Base-by-base conservation (phyloP, 106 monocot species). In the Amphibolis antarctica region DNA sequence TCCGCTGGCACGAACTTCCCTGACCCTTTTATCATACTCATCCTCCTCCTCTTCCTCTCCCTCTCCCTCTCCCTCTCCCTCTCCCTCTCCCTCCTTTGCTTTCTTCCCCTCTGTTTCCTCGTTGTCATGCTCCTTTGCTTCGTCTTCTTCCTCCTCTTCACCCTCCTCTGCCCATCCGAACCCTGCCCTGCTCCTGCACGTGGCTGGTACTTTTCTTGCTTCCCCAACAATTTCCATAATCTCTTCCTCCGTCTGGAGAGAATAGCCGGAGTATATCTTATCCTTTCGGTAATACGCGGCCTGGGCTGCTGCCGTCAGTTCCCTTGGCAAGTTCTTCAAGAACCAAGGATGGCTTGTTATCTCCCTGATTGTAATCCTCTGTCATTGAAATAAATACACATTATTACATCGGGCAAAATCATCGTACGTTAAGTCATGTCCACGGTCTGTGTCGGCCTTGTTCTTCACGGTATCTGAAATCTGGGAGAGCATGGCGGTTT, bases 261-360 rank as follows among this genome's bases (percentile, higher is more conserved):
- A 85, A 59, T 27, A 82, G n/a, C 73, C 77, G 5, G 80, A 77
- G 20, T 74, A 81, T 43, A 22, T 69, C 48, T 68, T 74, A 46
- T 84, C 84, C 76, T 78, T 78, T 76, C 67, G 79, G 60, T 76
- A 88, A 58, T 83, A 87, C 20, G 72, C 58, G 69, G 44, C 46
- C 45, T 51, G 60, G 12, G 13, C 51, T 12, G 29, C 24, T 49
- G 82, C 89, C 0, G 89, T 82, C 17, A 89, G 77, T 55, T 89
- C 85, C 64, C 82, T 75, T 0, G 89, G 89, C 59, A 89, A 59
- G 66, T 89, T 89, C 68, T 89, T 85, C 69, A 82, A 60, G 73
- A 89, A 85, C 89, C 89, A 89, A 12, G 81, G 89, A 47, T 89
- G 85, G 55, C 42, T 89, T 66, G 78, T 89, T 65, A 89, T 89